A percentile compares a stretch with the other conserved stretches of the same genome.
phyloP scores from a whole-genome alignment of 805 yeast genomes.

The Crinitomyces ghanaensis region DNA sequence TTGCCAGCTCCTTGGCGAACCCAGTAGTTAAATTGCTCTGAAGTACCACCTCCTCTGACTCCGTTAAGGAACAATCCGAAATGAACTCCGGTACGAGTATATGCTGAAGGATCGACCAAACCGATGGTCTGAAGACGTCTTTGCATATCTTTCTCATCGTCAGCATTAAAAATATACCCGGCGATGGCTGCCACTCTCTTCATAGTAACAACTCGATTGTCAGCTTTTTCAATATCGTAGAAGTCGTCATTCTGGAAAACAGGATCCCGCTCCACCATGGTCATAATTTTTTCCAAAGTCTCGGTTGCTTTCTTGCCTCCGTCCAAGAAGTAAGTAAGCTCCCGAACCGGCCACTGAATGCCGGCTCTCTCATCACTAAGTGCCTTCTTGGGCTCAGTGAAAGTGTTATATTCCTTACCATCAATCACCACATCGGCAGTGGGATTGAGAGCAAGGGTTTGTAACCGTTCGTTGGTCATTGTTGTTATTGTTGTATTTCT shows the following conservation, averaged over 20 bases:
- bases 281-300: constrained; percentile 28
- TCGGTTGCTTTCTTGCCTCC: constrained; percentile 33
- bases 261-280: constrained; percentile 46
- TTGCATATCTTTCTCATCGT: constrained; percentile 20
- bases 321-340: constrained; percentile 33
- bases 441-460: constrained; percentile 8
- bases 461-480: too few relatives aligned
- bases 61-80: constrained; percentile 75
- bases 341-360: constrained; percentile 27
- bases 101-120: constrained; percentile 56
- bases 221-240: constrained; percentile 38
- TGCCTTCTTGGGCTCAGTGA: constrained; percentile 26
- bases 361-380: constrained; percentile 31
- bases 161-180: constrained; percentile 16
- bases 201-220: constrained; percentile 29
- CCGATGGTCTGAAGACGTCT: constrained; percentile 21
- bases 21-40: constrained; percentile 79
- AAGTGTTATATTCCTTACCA: constrained; percentile 16
- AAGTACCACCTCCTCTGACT: constrained; percentile 78
- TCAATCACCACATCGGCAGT: constrained; percentile 16
- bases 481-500: too few relatives aligned
- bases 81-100: constrained; percentile 81
- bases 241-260: constrained; percentile 32
- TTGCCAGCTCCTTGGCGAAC: constrained; percentile 40
- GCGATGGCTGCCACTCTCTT: constrained; percentile 23